Evolutionary conservation across 2,329 filamentous ascomycete genomes (phyloP), one percentile per base, ranked within the genome.

Genomic region (Epichloe brachyelytri): DNA sequence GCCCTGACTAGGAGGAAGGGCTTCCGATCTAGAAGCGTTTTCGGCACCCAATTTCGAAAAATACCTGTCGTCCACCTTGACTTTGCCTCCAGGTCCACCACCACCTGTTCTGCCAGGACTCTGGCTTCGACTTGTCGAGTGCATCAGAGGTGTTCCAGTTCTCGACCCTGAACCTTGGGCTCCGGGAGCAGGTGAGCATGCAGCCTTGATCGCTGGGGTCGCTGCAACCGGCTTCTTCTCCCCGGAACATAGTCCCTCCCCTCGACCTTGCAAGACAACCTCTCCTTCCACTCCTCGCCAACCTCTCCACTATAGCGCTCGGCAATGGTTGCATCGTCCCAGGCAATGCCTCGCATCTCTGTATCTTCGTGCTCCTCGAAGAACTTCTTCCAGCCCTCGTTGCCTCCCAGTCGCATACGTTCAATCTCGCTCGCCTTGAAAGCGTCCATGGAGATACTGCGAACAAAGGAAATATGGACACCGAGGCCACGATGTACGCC

Each of bases 391-490:
- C 89, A 97, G 15, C 82, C 78, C 55, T 85, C 82, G 70, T 98
- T 98, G 50, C 93, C 93, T 44, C 91, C 93, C 20, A 86, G 75
- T 53, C 90, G 82, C 93, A 98, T 97, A 58, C 90, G 85, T 69
- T 88, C 84, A 62, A 97, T 91, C 70, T 98, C 93, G 61, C 79
- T 79, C 57, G 82, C 80, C 69, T 98, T 98, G 76, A 98, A 97
- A 52, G 89, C 89, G 72, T 98, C 93, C 93, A 98, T 98, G 55
- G 88, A 95, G 63, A 97, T 93, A 62, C 86, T 93, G 54, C 93
- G 86, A 57, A 98, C 90, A 71, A 98, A 98, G 65, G 89, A 95
- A 68, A 98, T 95, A 74, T 98, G 93, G 37, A 98, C 93, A 55
- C 93, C 93, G 33, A 98, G 81, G 3, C 89, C 89, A 56, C 93